phyloP scores from a whole-genome alignment of 73 alveolate species.

The Tetrahymena borealis region DNA sequence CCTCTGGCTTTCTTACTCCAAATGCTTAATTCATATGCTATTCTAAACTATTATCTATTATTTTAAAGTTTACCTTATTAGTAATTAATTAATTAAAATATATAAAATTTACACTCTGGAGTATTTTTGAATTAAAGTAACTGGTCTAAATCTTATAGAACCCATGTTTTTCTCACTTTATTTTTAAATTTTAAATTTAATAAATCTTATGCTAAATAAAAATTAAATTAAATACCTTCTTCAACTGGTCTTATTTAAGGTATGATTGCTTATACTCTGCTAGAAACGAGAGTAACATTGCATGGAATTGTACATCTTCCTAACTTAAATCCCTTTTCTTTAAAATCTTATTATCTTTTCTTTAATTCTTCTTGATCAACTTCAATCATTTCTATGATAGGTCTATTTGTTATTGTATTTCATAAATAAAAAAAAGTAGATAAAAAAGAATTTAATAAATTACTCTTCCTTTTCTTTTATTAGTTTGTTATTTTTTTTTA shows the following conservation, averaged over 20 bases:
- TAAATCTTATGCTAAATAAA: not conserved
- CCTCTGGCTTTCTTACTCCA: not conserved
- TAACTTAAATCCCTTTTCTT: not conserved
- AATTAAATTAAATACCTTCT: not conserved
- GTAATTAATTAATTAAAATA: not conserved
- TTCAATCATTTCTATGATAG: not conserved
- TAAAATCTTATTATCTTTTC: not conserved
- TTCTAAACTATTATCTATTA: not conserved
- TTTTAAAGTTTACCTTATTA: not conserved
- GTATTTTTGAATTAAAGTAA: not conserved
- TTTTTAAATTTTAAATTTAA: not conserved
- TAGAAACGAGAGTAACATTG: not conserved
- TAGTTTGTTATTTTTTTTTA: not conserved
- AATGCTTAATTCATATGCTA: not conserved
- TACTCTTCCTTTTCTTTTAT: not conserved
- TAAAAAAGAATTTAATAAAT: not conserved
- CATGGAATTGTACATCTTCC: not conserved
- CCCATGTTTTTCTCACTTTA: not conserved
- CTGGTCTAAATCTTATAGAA: not conserved
- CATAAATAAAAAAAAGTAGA: not conserved
- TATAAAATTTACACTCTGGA: not conserved
- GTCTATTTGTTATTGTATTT: not conserved
- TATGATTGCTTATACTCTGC: not conserved
- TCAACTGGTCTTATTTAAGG: not conserved
- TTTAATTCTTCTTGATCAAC: not conserved